A percentile compares a stretch with the other conserved stretches of the same genome.
These are phyloP conservation scores for Brettanomyces custersianus DNA, from an alignment of 805 yeast genomes.

Conservation along the genomic window DNA sequence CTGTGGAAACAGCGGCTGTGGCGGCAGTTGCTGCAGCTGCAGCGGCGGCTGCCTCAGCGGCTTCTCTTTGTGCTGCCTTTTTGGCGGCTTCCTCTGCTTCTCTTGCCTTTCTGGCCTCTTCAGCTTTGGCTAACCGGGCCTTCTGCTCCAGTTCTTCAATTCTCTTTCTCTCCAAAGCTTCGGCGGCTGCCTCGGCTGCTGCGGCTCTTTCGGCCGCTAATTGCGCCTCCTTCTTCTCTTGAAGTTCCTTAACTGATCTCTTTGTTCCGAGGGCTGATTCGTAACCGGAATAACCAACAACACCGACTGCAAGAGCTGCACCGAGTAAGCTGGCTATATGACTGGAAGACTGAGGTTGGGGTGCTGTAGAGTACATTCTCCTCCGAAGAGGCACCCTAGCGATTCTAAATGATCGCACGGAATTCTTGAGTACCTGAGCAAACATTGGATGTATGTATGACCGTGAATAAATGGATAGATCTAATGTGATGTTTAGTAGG, in stretches of 20 bases:
- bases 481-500: no score
- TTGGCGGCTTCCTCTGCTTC: constrained; percentile 4
- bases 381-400: no score
- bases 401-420: no score
- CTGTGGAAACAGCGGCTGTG: constrained; percentile 2
- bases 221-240: background rate
- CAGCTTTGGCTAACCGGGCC: background rate
- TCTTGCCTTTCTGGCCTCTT: constrained; percentile 1
- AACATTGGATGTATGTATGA: no score
- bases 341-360: constrained; percentile 1
- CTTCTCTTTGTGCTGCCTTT: constrained; percentile 8
- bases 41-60: background rate
- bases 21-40: constrained; percentile 2
- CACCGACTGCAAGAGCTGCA: constrained; percentile 4
- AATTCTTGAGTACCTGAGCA: no score
- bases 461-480: no score
- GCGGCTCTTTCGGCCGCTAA: background rate
- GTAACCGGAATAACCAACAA: constrained; percentile 3
- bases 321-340: no score
- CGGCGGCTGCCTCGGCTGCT: background rate
- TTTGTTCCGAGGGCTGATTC: background rate
- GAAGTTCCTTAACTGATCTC: background rate
- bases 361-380: background rate
- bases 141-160: background rate
- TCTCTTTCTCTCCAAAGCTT: background rate